These are phyloP conservation scores for Aciculoconidium aculeatum DNA, from an alignment of 805 yeast genomes.

Conservation along the genomic window DNA sequence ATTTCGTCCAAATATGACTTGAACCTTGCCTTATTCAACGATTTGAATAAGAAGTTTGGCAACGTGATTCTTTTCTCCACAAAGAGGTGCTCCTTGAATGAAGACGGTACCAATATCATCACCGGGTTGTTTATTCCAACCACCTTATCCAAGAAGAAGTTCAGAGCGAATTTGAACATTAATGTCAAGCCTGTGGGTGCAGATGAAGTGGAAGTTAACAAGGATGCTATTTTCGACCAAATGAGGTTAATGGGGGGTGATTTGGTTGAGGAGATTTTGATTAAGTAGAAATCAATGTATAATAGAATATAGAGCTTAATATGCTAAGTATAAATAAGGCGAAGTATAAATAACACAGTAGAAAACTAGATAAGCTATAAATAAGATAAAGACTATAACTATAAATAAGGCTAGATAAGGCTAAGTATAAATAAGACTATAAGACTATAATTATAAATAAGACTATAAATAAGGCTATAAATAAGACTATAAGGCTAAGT, in stretches of 20 bases:
- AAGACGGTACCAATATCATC: constrained; percentile 56
- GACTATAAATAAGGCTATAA: too few species aligned
- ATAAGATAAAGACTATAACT: too few species aligned
- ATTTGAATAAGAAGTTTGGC: constrained; percentile 57
- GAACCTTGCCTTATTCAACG: constrained; percentile 51
- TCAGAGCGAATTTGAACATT: constrained; percentile 74
- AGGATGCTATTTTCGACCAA: constrained; percentile 67
- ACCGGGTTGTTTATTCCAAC: constrained; percentile 79
- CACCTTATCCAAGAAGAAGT: constrained; percentile 53
- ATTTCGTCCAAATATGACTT: constrained; percentile 54
- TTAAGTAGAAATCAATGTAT: too few species aligned
- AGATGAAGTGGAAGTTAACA: constrained; percentile 57
- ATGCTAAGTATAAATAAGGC: background rate
- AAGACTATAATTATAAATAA: too few species aligned
- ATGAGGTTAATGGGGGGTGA: constrained; percentile 67
- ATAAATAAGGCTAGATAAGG: too few species aligned
- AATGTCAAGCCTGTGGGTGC: constrained; percentile 58
- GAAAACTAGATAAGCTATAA: too few species aligned
- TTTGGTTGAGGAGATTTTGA: constrained; percentile 37
- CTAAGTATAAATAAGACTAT: too few species aligned
- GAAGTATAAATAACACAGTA: too few species aligned
- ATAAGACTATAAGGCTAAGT: too few species aligned
- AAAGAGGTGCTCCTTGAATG: constrained; percentile 45
- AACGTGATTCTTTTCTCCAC: constrained; percentile 68
- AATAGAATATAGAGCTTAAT: background rate